Base-by-base conservation (phyloP, 2,329 filamentous ascomycete species). In the Acarospora socialis region DNA sequence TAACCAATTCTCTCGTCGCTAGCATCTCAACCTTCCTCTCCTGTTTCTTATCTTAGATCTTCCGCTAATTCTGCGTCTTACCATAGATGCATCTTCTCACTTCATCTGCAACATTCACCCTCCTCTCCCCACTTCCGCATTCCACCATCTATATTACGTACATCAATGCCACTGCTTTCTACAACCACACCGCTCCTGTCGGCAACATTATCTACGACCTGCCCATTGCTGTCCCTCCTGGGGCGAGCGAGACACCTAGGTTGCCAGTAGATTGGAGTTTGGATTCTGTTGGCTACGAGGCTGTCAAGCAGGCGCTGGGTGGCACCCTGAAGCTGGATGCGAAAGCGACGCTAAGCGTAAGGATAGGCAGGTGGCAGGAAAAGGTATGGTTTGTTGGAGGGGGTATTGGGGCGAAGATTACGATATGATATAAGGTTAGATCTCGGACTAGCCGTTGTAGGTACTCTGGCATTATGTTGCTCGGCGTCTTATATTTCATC, bases 151-250 rank as follows among this genome's bases (percentile, higher is more conserved):
- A 74, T 45, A 69, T 98, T 40, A 81, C 82, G 21, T 67, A 65
- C 30, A 69, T 95, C 46, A 78, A 92, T 47, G 87, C 87, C 5
- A 83, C 78, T 2, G 84, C 90, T 0, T 78, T 74, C 39, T 92
- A 92, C 54, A 83, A 92, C 41, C 70, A 80, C 38, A 80, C 75
- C 6, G 73, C 87, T 32, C 68, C 74, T 2, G 65, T 92, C 0
- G 90, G 86, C 2, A 70, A 65, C 16, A 94, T 95, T 36, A 44
- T 77, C 15, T 82, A 90, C 50, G 65, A 77, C 22, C 51, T 73
- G 18, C 73, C 81, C 0, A 87, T 95, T 46, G 68, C 73, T 2
- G 78, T 84, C 2, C 76, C 77, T 0, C 83, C 86, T 0, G 82
- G 84, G 0, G 51, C 70, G 1, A 80, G 76, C 2, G 58, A 69